These are phyloP conservation scores for Neurospora sp. DNA, from an alignment of 495 filamentous ascomycete genomes.

Conservation along the genomic window DNA sequence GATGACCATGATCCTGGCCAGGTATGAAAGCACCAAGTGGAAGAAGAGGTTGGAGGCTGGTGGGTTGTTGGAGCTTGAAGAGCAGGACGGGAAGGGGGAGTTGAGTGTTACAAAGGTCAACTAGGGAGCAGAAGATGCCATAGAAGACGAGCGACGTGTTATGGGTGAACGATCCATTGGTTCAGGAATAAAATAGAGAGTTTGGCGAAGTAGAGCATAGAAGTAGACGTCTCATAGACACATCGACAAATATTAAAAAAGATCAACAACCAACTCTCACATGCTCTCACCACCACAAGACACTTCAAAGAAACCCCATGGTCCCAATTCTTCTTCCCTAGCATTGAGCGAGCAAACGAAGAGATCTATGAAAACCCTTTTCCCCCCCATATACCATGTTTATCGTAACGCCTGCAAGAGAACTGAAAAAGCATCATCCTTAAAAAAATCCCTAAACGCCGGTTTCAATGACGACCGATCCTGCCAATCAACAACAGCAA, in stretches of 20 bases:
- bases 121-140: not conserved
- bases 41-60: constrained; percentile 66
- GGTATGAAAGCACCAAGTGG: constrained; percentile 82
- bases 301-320: not conserved
- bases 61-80: constrained; percentile 44
- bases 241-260: not conserved
- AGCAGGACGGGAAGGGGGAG: constrained; percentile 21
- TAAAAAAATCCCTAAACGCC: not conserved
- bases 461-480: not conserved
- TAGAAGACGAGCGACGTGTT: not conserved
- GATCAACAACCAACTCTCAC: not conserved
- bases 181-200: not conserved
- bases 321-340: not conserved
- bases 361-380: not conserved
- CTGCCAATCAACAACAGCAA: not conserved
- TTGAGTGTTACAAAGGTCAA: constrained; percentile 35
- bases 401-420: not conserved
- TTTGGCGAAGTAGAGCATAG: not conserved
- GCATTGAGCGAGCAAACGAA: not conserved
- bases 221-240: not conserved
- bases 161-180: not conserved
- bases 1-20: constrained; percentile 77
- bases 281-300: not conserved
- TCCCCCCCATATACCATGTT: not conserved
- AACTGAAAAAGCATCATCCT: not conserved